A percentile compares a stretch with the other conserved stretches of the same genome.
Conservation (phyloP, 352 stramenopile species). For the Plasmopara viticola region DNA sequence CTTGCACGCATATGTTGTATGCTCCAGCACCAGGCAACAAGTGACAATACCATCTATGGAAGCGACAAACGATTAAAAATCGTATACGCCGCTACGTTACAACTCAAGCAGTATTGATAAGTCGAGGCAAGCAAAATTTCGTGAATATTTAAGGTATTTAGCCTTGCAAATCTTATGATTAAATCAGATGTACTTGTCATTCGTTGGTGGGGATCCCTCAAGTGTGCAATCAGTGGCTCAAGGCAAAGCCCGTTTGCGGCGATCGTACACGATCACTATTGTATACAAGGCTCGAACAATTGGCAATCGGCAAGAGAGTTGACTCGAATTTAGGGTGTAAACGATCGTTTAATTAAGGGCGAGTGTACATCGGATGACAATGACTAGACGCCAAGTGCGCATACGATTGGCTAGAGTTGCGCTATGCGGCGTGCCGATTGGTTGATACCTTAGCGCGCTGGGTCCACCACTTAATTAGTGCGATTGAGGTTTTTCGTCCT, state of each 20-base stretch:
- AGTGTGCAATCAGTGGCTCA: conserved; percentile 15
- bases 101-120: no score
- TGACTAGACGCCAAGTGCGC: conserved; percentile 1
- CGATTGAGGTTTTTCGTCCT: conserved; percentile 2
- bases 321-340: not conserved
- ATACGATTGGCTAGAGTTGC: conserved; percentile 5
- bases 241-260: conserved; percentile 2
- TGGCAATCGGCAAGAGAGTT: conserved; percentile 3
- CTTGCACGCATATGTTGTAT: no score
- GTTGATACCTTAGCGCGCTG: conserved; percentile 17
- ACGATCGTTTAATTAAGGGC: no score
- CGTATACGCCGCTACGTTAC: no score
- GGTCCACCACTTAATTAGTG: conserved; percentile 14
- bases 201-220: no score
- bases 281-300: not conserved
- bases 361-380: conserved; percentile 1
- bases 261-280: not conserved
- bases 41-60: no score
- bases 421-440: conserved; percentile 13
- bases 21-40: no score
- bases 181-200: no score
- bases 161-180: no score
- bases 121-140: no score
- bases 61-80: no score
- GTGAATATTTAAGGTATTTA: no score